Percentiles rank a stretch among this genome's conserved stretches.
Conservation (phyloP, 768 basidiomycete species). For the Tephrocybe sp. region DNA sequence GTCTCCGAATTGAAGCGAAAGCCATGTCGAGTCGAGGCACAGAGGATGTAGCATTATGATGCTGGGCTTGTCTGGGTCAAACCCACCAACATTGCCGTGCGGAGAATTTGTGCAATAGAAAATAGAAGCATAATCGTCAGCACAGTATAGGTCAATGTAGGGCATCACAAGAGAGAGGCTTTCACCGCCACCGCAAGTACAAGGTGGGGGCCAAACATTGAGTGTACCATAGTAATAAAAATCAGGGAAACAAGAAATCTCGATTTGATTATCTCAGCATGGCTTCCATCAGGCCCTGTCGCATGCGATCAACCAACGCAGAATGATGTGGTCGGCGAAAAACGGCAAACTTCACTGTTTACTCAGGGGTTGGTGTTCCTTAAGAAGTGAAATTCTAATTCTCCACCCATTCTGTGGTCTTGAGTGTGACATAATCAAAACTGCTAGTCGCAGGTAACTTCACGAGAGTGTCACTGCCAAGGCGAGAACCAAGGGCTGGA, state of each 20-base stretch:
- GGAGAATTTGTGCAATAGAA: slow-evolving; percentile 70
- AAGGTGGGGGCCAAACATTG: slow-evolving; percentile 10
- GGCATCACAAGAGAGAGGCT: slow-evolving; percentile 46
- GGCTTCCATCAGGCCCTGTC: not conserved
- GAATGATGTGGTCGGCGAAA: too few relatives aligned
- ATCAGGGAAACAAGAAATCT: slow-evolving; percentile 12
- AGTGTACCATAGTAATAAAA: slow-evolving; percentile 1
- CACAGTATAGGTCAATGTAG: slow-evolving; percentile 61
- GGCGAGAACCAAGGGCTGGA: too few relatives aligned
- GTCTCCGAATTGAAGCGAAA: slow-evolving; percentile 66
- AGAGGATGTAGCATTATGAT: slow-evolving; percentile 68
- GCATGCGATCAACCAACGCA: not conserved
- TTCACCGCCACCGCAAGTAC: not conserved
- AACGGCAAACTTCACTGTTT: not conserved
- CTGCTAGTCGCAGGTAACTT: too few relatives aligned
- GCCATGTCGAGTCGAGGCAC: slow-evolving; percentile 70
- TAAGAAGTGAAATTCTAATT: not conserved
- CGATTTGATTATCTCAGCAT: slow-evolving; percentile 15
- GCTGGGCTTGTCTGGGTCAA: slow-evolving; percentile 65
- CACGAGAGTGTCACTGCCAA: too few relatives aligned
- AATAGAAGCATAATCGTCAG: slow-evolving; percentile 68
- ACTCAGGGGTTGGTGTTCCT: not conserved
- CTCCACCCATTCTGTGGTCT: too few relatives aligned
- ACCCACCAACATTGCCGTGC: slow-evolving; percentile 60
- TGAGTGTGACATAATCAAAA: not conserved